Base-by-base conservation (phyloP, 768 basidiomycete genomes). In the Termitomyces sp. region DNA sequence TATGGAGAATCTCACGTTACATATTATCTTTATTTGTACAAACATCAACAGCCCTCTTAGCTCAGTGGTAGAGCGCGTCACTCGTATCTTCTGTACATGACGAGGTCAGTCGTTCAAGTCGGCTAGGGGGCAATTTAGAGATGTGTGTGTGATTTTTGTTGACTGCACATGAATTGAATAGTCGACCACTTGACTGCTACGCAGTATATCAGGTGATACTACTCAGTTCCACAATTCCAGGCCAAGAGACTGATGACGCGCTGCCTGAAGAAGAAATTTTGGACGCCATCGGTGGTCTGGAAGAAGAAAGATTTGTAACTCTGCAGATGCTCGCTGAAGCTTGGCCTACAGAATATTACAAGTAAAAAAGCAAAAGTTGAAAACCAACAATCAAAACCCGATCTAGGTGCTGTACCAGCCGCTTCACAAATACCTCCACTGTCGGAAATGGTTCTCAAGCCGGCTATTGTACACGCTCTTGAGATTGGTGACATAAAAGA, bases 51-150 rank as follows among this genome's bases (percentile, higher is more conserved):
- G 54, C 67, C 67, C 67, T 60, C 67, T 69, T 71, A 71, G 72
- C 72, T 72, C 72, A 72, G 72, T 69, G 70, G 72, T 73, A 72
- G 71, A 69, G 71, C 70, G 72, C 69, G 63, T 68, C 70, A 71
- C 70, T 72, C 55, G 14, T 24, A 22, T 5, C 3, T 2, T 22
- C 5, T 1, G 54, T 48, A 55, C 26, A 55, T 55, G 54, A 55
- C 44, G 54, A 55, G 54, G 54, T 48, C 54, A 55, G 54, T 55
- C 54, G 54, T 55, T 55, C 54, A 55, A 55, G 46, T 55, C 54
- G 54, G 54, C 54, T 55, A 55, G 54, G 54, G 54, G 54, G 54
- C 54, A 54, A n/a, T 40, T 16, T 16, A 4, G 2, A 11, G 5
- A 10, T 35, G 9, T 35, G 11, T 11, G 7, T 35, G 9, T 35